Base-by-base conservation (phyloP, 2,329 filamentous ascomycete species). In the Phaeoacremonium minimum region DNA sequence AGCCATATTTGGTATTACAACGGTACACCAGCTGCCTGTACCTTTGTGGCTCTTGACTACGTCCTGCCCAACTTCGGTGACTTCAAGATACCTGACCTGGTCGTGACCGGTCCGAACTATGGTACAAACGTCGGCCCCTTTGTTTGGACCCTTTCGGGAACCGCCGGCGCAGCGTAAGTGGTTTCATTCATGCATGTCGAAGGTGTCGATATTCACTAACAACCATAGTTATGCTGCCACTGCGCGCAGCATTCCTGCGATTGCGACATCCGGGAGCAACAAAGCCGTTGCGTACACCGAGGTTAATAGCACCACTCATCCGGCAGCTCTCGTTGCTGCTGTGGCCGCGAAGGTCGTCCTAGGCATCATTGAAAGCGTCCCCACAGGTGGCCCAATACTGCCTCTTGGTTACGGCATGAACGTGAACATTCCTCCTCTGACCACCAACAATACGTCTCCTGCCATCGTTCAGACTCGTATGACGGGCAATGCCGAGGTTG, bases 1-100 rank as follows among this genome's bases (percentile, higher is more conserved):
- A 58, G 58, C 35, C 64, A 74, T 41, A 74, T 80, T 44, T 79
- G 71, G 71, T 78, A 79, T 49, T 80, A 77, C 55, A 75, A 78
- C 36, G 74, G 75, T 15, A 80, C 74, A 0, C 72, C 75, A 0
- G 71, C 71, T 0, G 67, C 73, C 0, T 73, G 69, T 46, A 73
- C 71, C 2, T 71, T 77, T 39, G 70, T 79, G 5, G 73, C 66
- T 3, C 61, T 78, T 6, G 73, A 78, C 56, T 75, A 71, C 30
- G 69, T 79, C 7, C 58, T 78, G 13, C 73, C 73, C 2, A 56
- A 50, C 12, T 71, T 64, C 48, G 64, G 61, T 43, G 59, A 68
- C 47, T 66, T 71, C 46, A 58, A 51, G n/a, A 60, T 61, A 3
- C 71, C 71, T 1, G 75, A 80, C 36, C 61, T 79, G 4, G 61